Base-by-base conservation (phyloP, 257 asterid genomes). In the Ligustrum vulgare region DNA sequence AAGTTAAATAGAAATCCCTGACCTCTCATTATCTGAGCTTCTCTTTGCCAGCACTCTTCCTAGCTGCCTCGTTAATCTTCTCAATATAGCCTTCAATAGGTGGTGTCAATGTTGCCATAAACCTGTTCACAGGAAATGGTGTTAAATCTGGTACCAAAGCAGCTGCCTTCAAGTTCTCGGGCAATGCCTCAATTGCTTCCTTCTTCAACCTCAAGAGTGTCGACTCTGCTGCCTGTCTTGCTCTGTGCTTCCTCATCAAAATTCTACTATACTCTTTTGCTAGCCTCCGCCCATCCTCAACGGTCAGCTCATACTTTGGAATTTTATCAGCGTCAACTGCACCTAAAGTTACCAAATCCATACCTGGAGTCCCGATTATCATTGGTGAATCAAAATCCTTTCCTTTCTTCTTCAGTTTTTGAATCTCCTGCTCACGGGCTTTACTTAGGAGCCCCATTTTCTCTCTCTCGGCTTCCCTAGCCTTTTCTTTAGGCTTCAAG, bases 61-160 rank as follows among this genome's bases (percentile, higher is more conserved):
- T 85, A 7, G 98, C 92, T 4, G 99, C 99, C 86, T 92, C 99
- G 35, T 86, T 84, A 41, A 94, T 81, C 88, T 89, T 92, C 82
- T 92, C 99, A 25, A 86, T 82, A 68, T 92, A 91, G 5, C 98
- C 99, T 84, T 94, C 98, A 65, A 94, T 92, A 3, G 98, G 98
- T 13, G 98, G 99, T 0, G 99, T 92, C 49, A 94, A 80, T 1
- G 99, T 89, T 1, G 98, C 93, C 96, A 92, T 86, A 65, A 85
- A 87, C 70, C 91, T 80, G 73, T 94, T 91, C n/a, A 70, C 85
- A 2, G 98, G 98, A 60, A 91, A 86, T 8, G 94, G 97, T 20
- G 90, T 76, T 64, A 83, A 37, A 85, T 92, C 99, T 5, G 98
- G 96, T 4, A 92, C 83, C 81, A 92, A 81, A 34, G 98, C 98